phyloP scores from a whole-genome alignment of 495 filamentous ascomycete genomes.

The Emericellopsis terricola region DNA sequence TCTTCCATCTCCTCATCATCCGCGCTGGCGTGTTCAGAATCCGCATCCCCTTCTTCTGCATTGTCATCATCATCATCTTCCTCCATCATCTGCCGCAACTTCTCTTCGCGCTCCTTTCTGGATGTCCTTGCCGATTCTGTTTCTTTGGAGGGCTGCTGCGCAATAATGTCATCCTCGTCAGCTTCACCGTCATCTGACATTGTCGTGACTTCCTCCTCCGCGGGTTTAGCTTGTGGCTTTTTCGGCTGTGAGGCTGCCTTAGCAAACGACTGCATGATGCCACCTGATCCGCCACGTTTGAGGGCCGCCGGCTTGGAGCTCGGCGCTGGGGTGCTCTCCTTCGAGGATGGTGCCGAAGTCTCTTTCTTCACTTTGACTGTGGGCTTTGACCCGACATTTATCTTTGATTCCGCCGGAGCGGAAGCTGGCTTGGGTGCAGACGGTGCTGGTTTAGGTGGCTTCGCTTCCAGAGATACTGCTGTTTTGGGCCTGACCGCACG shows the following conservation, averaged over 20 bases:
- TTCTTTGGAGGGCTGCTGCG: constrained; percentile 15
- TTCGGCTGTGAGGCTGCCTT: constrained; percentile 54
- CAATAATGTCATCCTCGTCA: constrained; percentile 33
- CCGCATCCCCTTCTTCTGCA: constrained; percentile 16
- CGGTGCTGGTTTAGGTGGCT: constrained; percentile 7
- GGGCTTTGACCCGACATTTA: too few species aligned
- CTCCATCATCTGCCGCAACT: constrained; percentile 75
- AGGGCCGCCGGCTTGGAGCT: constrained; percentile 18
- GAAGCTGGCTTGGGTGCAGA: constrained; percentile 7
- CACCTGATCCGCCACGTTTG: constrained; percentile 37
- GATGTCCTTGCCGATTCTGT: constrained; percentile 27
- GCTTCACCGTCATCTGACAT: constrained; percentile 57
- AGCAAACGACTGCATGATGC: constrained; percentile 71
- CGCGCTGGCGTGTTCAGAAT: constrained; percentile 3
- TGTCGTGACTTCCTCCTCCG: constrained; percentile 44
- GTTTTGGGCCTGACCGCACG: background rate
- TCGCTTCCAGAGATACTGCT: constrained; percentile 23
- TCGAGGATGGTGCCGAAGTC: constrained; percentile 6
- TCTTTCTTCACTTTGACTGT: constrained; percentile 21
- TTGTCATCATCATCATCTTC: constrained; percentile 43
- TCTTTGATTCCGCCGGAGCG: background rate
- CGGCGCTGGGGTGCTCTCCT: constrained; percentile 8
- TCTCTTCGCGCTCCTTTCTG: constrained; percentile 53
- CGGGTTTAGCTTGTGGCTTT: constrained; percentile 25
- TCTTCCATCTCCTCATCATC: constrained; percentile 13